Evolutionary conservation across 176 grass and related monocot genomes (phyloP).

Genomic region (barley (Hordeum vulgare)): MorexV3_pseudomolecules_assembly NC_058524.1:130395016-130395515

Average conservation of each 20-base stretch:
- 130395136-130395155: too few species aligned
- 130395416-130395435: not conserved
- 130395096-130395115: not conserved
- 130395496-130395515: too few species aligned
- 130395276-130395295: not conserved
- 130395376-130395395: not conserved
- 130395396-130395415: not conserved
- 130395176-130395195: too few species aligned
- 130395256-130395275: not conserved
- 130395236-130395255: not conserved
- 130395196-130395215: too few species aligned
- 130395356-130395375: not conserved
- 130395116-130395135: not conserved
- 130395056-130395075: slow-evolving; percentile 10
- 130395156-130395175: too few species aligned
- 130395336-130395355: not conserved
- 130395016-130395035: slow-evolving; percentile 19
- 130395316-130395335: not conserved
- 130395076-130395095: slow-evolving; percentile 11
- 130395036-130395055: slow-evolving; percentile 9
- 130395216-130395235: not conserved
- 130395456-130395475: not conserved
- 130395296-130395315: not conserved
- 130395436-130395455: not conserved
- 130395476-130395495: too few species aligned